Evolutionary conservation across 192 early-diverging fungal species (phyloP).

Genomic region (Radiomyces spectabilis): DNA sequence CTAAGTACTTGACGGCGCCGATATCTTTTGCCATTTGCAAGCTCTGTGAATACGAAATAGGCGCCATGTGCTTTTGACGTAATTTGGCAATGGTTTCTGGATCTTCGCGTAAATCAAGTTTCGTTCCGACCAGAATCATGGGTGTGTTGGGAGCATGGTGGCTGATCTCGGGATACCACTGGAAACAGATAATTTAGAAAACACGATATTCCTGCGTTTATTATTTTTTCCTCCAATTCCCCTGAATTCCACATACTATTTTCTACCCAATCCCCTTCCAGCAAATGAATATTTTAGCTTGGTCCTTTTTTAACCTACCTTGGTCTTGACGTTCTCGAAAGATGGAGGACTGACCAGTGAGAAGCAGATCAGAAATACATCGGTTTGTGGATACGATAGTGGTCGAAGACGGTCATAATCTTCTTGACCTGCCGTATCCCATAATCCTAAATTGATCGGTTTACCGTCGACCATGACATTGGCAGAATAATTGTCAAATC

Average conservation of each 20-base stretch:
- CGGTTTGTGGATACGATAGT: slow-evolving; percentile 96
- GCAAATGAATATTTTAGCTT: not conserved
- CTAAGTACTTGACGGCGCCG: slow-evolving; percentile 85
- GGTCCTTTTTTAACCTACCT: slow-evolving; percentile 42
- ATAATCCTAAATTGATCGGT: slow-evolving; percentile 95
- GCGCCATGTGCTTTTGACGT: slow-evolving; percentile 73
- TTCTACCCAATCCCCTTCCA: not conserved
- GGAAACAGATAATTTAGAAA: slow-evolving; percentile 1
- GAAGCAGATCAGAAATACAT: slow-evolving; percentile 98
- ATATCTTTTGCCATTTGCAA: slow-evolving; percentile 86
- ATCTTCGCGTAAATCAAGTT: slow-evolving; percentile 97
- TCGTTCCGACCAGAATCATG: slow-evolving; percentile 91
- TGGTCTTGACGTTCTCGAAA: slow-evolving; percentile 95
- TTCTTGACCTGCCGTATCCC: slow-evolving; percentile 99
- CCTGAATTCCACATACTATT: not conserved
- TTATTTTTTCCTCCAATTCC: not conserved
- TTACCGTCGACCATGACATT: slow-evolving; percentile 99
- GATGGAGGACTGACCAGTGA: slow-evolving; percentile 93
- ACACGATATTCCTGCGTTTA: not conserved
- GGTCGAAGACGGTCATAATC: slow-evolving; percentile 98
- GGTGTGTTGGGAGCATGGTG: slow-evolving; percentile 95
- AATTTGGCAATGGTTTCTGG: slow-evolving; percentile 84
- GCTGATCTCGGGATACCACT: slow-evolving; percentile 94
- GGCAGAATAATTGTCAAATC: slow-evolving; percentile 98
- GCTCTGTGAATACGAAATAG: slow-evolving; percentile 85